These are phyloP conservation scores for Arachnomyces sp. DNA, from an alignment of 2,329 filamentous ascomycete species.

Conservation along the genomic window DNA sequence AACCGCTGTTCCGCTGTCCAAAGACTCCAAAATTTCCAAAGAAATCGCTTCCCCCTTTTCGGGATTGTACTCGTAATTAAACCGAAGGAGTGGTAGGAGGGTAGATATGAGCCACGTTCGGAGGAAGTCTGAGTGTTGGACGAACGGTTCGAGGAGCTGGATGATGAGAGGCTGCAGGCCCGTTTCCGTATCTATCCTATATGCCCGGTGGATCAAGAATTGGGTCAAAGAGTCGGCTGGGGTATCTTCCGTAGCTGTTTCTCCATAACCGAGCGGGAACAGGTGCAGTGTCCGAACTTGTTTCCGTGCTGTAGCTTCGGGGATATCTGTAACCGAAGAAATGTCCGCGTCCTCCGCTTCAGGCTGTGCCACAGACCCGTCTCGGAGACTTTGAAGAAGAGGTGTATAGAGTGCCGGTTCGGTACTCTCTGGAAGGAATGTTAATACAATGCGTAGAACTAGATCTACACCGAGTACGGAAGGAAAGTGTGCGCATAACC, in stretches of 20 bases:
- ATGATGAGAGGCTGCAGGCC: constrained; percentile 51
- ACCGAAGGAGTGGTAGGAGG: constrained; percentile 50
- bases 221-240: constrained; percentile 44
- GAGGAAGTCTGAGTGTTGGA: constrained; percentile 45
- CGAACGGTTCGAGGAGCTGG: constrained; percentile 51
- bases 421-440: constrained; percentile 53
- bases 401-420: constrained; percentile 44
- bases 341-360: neutral
- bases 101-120: constrained; percentile 54
- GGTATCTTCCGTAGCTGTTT: constrained; percentile 28
- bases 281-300: constrained; percentile 46
- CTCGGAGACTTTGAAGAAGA: constrained; percentile 42
- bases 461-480: constrained; percentile 45
- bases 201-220: constrained; percentile 55
- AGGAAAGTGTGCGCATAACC: constrained; percentile 43
- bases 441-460: constrained; percentile 52
- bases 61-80: constrained; percentile 57
- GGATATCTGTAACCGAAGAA: constrained; percentile 41
- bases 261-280: constrained; percentile 41
- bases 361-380: constrained; percentile 17
- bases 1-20: constrained; percentile 46
- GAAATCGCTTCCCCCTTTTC: constrained; percentile 38
- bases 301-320: constrained; percentile 44
- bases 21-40: constrained; percentile 45
- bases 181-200: constrained; percentile 52